Evolutionary conservation across 2,329 filamentous ascomycete genomes (phyloP), one percentile per base, ranked within the genome.

Genomic region (Pseudogymnoascus sp.): DNA sequence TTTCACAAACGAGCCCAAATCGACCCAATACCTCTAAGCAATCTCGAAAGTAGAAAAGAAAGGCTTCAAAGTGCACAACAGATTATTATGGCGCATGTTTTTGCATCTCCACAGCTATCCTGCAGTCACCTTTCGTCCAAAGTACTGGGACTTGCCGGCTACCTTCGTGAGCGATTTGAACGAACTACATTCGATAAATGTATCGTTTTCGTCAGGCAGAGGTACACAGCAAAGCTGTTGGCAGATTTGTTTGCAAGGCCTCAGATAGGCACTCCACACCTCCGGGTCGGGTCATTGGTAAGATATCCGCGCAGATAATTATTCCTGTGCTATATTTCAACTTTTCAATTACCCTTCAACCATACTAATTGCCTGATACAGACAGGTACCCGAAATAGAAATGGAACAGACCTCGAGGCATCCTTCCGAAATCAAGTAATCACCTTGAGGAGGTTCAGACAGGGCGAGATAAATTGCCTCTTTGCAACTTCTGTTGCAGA

Each of bases 161-260:
- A 86, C 62, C 78, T 97, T 0, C 71, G 74, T 2, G 73, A 83
- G 6, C 81, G 87, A 59, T 97, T 92, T 69, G 75, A 81, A 33
- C 74, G 79, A 2, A 75, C 78, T 2, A 80, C 79, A 1, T 79
- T 85, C 5, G 78, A 81, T 28, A 86, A 87, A 64, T 96, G 91
- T 70, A 96, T 99, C 62, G 84, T 97, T 0, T 97, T 99, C 73
- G 91, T 96, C 0, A 81, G 91, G 64, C 82, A 88, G 71, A 82
- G 92, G 41, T 85, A 89, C 66, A 93, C 91, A 0, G 93, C 92
- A 0, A 82, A 84, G 16, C 74, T 95, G 14, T 77, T 99, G 1
- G 78, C 82, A 1, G 84, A 88, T 45, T 77, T 96, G 0, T 88
- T 96, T 65, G 73, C 74, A 38, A 79, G 83, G 16, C 69, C 78